Conservation (phyloP, 1,139 yeast genomes). For the Martiniozyma asiatica region DNA sequence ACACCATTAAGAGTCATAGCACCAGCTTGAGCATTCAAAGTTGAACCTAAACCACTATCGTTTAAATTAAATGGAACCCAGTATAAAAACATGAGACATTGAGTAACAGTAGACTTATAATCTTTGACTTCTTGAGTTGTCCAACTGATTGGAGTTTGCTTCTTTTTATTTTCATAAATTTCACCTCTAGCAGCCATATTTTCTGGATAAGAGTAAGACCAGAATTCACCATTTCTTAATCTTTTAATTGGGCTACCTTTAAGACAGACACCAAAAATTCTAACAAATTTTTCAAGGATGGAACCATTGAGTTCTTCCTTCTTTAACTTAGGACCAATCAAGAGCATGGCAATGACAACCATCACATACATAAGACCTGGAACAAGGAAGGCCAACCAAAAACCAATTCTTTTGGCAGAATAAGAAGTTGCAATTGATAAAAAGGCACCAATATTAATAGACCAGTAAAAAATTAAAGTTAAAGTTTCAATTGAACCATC, state of each 20-base stretch:
- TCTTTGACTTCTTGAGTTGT: constrained; percentile 50
- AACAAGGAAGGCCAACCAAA: constrained; percentile 63
- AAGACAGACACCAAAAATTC: constrained; percentile 30
- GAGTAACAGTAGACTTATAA: constrained; percentile 41
- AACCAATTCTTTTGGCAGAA: constrained; percentile 55
- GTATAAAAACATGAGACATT: constrained; percentile 49
- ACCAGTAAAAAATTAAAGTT: constrained; percentile 66
- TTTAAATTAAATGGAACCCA: constrained; percentile 49
- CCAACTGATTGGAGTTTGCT: constrained; percentile 30
- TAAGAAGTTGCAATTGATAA: constrained; percentile 70
- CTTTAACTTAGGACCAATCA: constrained; percentile 18
- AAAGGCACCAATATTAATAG: constrained; percentile 71
- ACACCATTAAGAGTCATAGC: constrained; percentile 54
- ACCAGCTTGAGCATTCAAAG: constrained; percentile 54
- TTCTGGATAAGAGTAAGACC: constrained; percentile 47
- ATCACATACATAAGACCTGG: constrained; percentile 36
- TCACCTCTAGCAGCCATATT: constrained; percentile 34
- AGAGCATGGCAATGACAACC: constrained; percentile 9
- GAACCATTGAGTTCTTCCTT: constrained; percentile 36
- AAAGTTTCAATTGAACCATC: constrained; percentile 61
- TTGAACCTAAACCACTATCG: constrained; percentile 52
- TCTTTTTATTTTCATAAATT: constrained; percentile 19
- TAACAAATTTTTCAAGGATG: constrained; percentile 31
- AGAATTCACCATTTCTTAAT: constrained; percentile 29
- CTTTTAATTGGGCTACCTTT: constrained; percentile 32